A percentile compares a stretch with the other conserved stretches of the same genome.
phyloP scores from a whole-genome alignment of 2,329 filamentous ascomycete species.

The Metarhizium robertsii region DNA sequence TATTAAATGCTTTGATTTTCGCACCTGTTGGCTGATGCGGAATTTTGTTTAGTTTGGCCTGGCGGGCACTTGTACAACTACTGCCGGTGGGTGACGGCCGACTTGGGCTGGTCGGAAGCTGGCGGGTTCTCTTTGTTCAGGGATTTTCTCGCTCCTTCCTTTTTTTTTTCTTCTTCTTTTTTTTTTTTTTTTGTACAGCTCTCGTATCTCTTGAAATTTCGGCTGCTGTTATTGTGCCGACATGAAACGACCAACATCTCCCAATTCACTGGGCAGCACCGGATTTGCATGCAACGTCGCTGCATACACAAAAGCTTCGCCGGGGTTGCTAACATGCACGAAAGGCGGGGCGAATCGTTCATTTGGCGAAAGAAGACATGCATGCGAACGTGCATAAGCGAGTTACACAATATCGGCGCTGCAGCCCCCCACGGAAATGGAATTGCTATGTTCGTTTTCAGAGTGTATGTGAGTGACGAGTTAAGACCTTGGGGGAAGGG shows the following conservation, averaged over 20 bases:
- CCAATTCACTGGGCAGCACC: background rate
- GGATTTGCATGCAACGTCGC: background rate
- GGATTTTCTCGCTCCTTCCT: background rate
- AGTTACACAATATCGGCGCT: background rate
- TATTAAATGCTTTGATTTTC: conserved; percentile 7
- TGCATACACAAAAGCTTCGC: background rate
- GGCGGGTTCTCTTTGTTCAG: background rate
- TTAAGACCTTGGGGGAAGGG: background rate
- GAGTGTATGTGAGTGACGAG: background rate
- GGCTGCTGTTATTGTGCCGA: background rate
- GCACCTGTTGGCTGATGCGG: background rate
- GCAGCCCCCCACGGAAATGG: background rate
- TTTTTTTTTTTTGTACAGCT: conserved; percentile 3
- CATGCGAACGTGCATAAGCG: background rate
- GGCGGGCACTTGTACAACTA: background rate
- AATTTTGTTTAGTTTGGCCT: background rate
- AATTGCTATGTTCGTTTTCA: background rate
- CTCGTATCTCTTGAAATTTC: background rate
- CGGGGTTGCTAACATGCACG: background rate
- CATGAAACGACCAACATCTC: conserved; percentile 4
- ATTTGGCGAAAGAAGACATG: background rate
- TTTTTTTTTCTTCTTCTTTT: background rate
- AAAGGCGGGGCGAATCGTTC: background rate
- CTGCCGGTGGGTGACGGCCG: background rate
- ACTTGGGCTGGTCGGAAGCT: background rate